phyloP scores from a whole-genome alignment of 106 monocot species.

The Acorus calamus region DNA sequence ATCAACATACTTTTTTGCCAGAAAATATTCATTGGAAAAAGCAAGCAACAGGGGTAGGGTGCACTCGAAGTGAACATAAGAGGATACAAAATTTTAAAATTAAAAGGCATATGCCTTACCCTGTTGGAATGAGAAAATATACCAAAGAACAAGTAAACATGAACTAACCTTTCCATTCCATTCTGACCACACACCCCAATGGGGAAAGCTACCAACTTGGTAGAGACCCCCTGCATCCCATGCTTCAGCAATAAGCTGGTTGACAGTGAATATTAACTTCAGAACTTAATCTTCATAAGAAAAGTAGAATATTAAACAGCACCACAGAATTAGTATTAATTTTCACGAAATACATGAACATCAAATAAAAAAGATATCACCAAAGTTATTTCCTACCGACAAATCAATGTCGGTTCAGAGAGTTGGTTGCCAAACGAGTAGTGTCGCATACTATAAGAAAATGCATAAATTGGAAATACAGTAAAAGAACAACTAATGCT shows the following conservation, averaged over 20 bases:
- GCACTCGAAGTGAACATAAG: no score
- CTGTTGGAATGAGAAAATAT: no score
- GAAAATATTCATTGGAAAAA: no score
- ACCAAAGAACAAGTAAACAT: neutral
- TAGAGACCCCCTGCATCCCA: constrained; percentile 97
- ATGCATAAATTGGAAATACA: no score
- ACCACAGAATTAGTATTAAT: neutral
- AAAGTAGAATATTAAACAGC: constrained; percentile 2
- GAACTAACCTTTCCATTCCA: constrained; percentile 86
- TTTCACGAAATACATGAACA: constrained; percentile 3
- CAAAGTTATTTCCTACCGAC: neutral
- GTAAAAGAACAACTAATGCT: no score
- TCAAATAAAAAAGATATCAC: neutral
- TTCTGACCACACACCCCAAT: constrained; percentile 86
- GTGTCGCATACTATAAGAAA: no score
- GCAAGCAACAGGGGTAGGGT: no score
- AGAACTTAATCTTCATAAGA: constrained; percentile 1
- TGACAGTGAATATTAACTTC: neutral
- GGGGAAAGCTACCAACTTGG: constrained; percentile 89
- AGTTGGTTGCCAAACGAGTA: no score
- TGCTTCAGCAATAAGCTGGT: constrained; percentile 91
- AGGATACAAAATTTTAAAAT: no score
- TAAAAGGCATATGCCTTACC: no score
- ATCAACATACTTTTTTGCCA: no score
- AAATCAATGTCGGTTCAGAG: no score